phyloP scores from a whole-genome alignment of 2,329 filamentous ascomycete species.

The Botrytis fragariae region DNA sequence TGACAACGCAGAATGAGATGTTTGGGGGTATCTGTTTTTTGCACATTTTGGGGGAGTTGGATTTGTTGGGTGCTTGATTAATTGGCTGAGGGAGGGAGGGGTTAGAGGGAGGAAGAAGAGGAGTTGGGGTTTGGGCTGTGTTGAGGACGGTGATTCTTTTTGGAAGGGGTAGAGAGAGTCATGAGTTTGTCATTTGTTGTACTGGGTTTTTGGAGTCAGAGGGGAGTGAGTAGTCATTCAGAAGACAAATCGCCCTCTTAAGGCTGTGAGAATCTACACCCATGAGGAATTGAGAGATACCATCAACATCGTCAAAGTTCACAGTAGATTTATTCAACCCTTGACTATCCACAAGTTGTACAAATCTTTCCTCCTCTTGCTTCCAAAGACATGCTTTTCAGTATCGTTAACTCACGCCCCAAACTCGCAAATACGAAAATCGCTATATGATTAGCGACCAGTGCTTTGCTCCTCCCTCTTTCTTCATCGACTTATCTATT shows the following conservation, averaged over 20 bases:
- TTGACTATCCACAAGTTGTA: too few species aligned
- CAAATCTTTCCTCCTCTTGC: neutral
- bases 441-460: too few species aligned
- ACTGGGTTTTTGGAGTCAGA: too few species aligned
- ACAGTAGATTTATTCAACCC: neutral
- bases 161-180: neutral
- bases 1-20: neutral
- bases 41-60: too few species aligned
- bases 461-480: too few species aligned
- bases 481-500: too few species aligned
- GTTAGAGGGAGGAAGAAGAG: neutral
- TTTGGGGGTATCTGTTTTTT: neutral
- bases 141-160: neutral
- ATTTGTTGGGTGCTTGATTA: too few species aligned
- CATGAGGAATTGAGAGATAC: neutral
- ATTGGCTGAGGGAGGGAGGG: too few species aligned
- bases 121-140: neutral
- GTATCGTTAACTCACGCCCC: too few species aligned
- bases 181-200: too few species aligned
- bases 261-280: neutral
- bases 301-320: neutral
- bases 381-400: fast-evolving
- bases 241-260: neutral
- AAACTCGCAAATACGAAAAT: too few species aligned
- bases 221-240: neutral